These are phyloP conservation scores for Trypanosoma grayi DNA, from an alignment of 208 protist genomes.

Conservation along the genomic window DNA sequence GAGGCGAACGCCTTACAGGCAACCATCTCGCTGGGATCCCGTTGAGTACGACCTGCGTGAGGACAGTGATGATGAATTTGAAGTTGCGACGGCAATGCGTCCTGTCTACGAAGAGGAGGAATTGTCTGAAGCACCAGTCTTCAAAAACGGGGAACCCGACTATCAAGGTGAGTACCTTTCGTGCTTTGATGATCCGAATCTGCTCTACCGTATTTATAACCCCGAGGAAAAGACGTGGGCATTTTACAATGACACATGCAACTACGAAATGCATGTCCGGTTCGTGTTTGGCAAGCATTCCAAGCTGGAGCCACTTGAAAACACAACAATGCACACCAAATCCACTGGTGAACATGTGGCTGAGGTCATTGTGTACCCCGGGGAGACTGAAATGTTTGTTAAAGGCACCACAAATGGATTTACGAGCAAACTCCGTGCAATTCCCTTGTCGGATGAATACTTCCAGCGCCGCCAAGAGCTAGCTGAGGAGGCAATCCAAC, in stretches of 20 bases:
- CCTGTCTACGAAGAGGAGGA: constrained; percentile 43
- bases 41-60: constrained; percentile 46
- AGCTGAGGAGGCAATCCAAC: constrained; percentile 28
- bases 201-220: constrained; percentile 75
- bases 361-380: constrained; percentile 63
- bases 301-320: constrained; percentile 48
- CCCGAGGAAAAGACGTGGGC: constrained; percentile 62
- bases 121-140: constrained; percentile 19
- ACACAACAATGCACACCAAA: constrained; percentile 44
- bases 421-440: constrained; percentile 59
- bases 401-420: constrained; percentile 57
- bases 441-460: constrained; percentile 61
- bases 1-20: constrained; percentile 28
- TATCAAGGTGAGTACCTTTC: constrained; percentile 54
- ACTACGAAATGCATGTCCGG: constrained; percentile 72
- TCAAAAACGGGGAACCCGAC: constrained; percentile 69
- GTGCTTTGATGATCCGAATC: constrained; percentile 77
- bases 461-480: constrained; percentile 32
- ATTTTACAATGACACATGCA: constrained; percentile 77
- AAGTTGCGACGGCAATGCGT: constrained; percentile 42
- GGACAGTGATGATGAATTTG: constrained; percentile 70
- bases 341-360: constrained; percentile 37
- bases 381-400: constrained; percentile 77
- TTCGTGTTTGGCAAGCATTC: constrained; percentile 71
- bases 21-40: constrained; percentile 51